Base-by-base conservation (phyloP, 352 stramenopile genomes). In the Thalassiosira livingstoniorum region DNA sequence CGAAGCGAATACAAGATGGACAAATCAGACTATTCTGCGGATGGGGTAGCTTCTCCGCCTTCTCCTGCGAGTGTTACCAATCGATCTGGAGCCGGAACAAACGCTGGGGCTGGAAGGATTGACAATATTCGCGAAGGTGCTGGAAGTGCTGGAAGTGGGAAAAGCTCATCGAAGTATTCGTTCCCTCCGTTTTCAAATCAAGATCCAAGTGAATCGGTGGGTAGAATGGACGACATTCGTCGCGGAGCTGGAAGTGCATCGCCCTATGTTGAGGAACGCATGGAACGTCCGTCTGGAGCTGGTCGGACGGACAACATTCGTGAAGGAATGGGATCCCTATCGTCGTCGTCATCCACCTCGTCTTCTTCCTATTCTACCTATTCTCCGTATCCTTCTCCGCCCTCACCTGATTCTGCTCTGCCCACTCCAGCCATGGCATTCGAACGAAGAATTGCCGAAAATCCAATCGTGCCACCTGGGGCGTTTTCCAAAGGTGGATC, bases 361-460 rank as follows among this genome's bases (percentile, higher is more conserved):
- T 29, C 5, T 62, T 7, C 29, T 62, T 10, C 61, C 45, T 45
- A 58, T 63, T 57, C 51, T 25, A 18, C 39, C n/a, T n/a, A n/a
- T n/a, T 43, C 35, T 68, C 69, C 34, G 7, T 45, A 37, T 51
- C 54, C 57, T 34, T 37, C 57, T n/a, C 29, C 71, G 25, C 13
- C 67, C 54, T 39, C 75, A 18, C 18, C 74, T 39, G 63, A 51
- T 51, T 23, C 35, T 70, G 4, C 77, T 61, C 31, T 83, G 29
- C 80, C 80, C 62, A 87, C 80, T 42, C 80, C 73, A 23, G 72
- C 75, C 29, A 60, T 80, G 67, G 77, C 77, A n/a, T 84, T 84
- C 60, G 77, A 84, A 70, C 35, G 66, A 42, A 61, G 77, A 23
- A 18, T 84, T 21, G 77, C 77, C 32, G 77, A 84, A 51, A 84